Evolutionary conservation across 2,329 filamentous ascomycete genomes (phyloP).

Genomic region (Tricladium varicosporioides): DNA sequence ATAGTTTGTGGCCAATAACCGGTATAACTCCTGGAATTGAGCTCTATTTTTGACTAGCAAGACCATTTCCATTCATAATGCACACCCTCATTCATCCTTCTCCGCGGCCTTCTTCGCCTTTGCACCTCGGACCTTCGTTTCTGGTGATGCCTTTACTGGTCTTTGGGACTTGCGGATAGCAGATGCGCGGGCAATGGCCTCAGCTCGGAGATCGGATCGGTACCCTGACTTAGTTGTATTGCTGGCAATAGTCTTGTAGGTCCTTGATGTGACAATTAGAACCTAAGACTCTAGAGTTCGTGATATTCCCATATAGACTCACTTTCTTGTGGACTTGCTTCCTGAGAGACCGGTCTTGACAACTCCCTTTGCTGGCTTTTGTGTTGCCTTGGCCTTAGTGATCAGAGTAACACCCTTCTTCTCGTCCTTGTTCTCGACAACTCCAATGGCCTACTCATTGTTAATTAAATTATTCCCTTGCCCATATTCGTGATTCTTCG

Average conservation of each 20-base stretch:
- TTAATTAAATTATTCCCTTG: constrained; percentile 18
- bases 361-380: constrained; percentile 69
- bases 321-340: constrained; percentile 78
- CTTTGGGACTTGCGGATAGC: constrained; percentile 79
- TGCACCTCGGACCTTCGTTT: constrained; percentile 73
- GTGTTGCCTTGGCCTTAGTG: constrained; percentile 70
- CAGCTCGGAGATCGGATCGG: constrained; percentile 73
- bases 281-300: neutral
- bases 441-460: constrained; percentile 66
- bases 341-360: constrained; percentile 67
- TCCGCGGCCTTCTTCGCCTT: constrained; percentile 72
- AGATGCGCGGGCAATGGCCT: constrained; percentile 82
- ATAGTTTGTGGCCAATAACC: constrained; percentile 15
- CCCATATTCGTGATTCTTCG: constrained; percentile 9
- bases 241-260: constrained; percentile 86
- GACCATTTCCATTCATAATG: constrained; percentile 15
- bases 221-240: constrained; percentile 81
- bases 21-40: constrained; percentile 26
- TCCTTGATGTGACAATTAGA: constrained; percentile 49
- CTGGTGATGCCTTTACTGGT: constrained; percentile 71
- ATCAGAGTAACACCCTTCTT: constrained; percentile 78
- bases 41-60: constrained; percentile 27
- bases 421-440: constrained; percentile 60
- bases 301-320: constrained; percentile 41
- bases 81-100: constrained; percentile 39